These are phyloP conservation scores for Hawksworthiomyces lignivorus DNA, from an alignment of 2,329 filamentous ascomycete genomes.

Conservation along the genomic window DNA sequence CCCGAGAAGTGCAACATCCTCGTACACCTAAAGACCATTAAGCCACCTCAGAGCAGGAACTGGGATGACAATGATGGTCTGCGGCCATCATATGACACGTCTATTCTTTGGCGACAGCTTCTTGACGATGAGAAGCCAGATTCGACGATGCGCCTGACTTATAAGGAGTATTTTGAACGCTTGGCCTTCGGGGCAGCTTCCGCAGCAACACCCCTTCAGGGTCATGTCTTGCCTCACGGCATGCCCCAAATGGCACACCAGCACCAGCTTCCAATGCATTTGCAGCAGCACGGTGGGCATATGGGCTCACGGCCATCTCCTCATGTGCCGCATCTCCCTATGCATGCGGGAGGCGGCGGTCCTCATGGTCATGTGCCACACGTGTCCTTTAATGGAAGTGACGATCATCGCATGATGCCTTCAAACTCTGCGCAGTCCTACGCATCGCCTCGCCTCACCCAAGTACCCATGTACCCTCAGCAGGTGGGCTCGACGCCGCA, in stretches of 20 bases:
- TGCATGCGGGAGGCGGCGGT: constrained; percentile 49
- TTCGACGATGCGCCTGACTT: constrained; percentile 58
- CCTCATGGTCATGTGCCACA: constrained; percentile 62
- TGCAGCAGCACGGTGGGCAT: constrained; percentile 63
- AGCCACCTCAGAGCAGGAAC: constrained; percentile 47
- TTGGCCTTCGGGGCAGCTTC: constrained; percentile 39
- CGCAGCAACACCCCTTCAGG: constrained; percentile 51
- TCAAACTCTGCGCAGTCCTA: constrained; percentile 77
- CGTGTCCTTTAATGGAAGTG: constrained; percentile 57
- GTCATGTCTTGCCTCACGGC: constrained; percentile 54
- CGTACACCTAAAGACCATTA: constrained; percentile 44
- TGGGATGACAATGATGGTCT: constrained; percentile 76
- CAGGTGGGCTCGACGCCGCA: constrained; percentile 63
- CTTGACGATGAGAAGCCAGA: constrained; percentile 66
- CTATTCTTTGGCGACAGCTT: constrained; percentile 72
- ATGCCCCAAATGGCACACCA: constrained; percentile 71
- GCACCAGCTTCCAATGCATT: constrained; percentile 72
- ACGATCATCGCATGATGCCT: constrained; percentile 81
- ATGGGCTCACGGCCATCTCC: constrained; percentile 62
- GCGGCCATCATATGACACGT: constrained; percentile 74
- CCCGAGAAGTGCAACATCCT: constrained; percentile 59
- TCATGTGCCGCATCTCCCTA: constrained; percentile 69
- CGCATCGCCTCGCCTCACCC: constrained; percentile 71
- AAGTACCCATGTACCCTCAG: constrained; percentile 61
- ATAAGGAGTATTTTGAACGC: constrained; percentile 72